A percentile compares a stretch with the other conserved stretches of the same genome.
Evolutionary conservation across 495 filamentous ascomycete genomes (phyloP).

Genomic region (Letharia lupina): DNA sequence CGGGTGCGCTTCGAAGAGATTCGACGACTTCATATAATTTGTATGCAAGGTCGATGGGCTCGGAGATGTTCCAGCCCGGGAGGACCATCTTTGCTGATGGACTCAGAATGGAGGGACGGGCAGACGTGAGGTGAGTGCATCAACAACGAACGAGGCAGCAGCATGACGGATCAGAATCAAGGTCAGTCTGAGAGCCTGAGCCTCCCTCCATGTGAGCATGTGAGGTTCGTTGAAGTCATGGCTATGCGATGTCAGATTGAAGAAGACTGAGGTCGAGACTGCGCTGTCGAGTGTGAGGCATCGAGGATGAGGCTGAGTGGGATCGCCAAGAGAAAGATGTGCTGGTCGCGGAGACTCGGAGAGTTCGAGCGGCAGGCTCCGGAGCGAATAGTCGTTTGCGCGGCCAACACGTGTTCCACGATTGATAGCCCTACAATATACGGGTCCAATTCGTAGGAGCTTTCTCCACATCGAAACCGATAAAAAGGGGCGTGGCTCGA

Average conservation of each 20-base stretch:
- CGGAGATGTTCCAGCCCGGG: conserved; percentile 23
- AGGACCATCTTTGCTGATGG: conserved; percentile 11
- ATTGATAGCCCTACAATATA: background rate
- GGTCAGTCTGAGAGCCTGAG: background rate
- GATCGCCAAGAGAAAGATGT: background rate
- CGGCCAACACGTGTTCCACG: conserved; percentile 3
- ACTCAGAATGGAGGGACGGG: background rate
- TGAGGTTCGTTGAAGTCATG: background rate
- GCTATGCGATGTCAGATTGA: background rate
- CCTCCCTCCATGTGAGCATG: background rate
- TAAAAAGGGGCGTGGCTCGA: background rate
- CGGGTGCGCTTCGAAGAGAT: conserved; percentile 15
- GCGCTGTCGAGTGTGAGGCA: too few relatives aligned
- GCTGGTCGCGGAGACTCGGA: background rate
- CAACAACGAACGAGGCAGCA: background rate
- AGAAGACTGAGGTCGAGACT: background rate
- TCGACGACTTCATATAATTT: conserved; percentile 17
- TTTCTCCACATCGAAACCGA: too few relatives aligned
- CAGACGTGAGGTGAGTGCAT: too few relatives aligned
- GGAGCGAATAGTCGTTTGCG: conserved; percentile 6
- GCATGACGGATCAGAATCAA: background rate
- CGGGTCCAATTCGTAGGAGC: too few relatives aligned
- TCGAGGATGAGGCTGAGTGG: background rate
- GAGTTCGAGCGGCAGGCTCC: background rate
- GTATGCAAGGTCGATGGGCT: conserved; percentile 16